Evolutionary conservation across 169 alveolate species (phyloP), one percentile per base, ranked within the genome.

Genomic region (Plasmodium malariae): DNA sequence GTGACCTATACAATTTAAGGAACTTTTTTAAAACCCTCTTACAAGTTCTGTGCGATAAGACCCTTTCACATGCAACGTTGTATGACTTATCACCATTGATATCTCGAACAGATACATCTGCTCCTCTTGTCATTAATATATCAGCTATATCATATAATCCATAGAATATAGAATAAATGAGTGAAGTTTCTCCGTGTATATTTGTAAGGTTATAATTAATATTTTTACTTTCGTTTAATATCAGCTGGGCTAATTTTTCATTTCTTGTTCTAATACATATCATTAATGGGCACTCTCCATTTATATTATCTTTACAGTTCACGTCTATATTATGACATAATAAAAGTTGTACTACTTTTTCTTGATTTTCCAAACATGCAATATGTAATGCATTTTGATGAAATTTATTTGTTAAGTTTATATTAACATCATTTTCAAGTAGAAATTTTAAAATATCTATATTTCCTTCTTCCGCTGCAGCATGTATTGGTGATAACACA

Each of bases 241-340:
- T 92, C 21, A 92, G 88, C 60, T 63, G 19, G 11, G 96, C 97
- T 67, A 96, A 60, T 9, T 68, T 80, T 74, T 95, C 97, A 70
- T 96, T 96, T 30, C 98, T 88, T 65, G 96, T 80, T 1, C 96
- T 92, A 51, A 96, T 95, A 43, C 95, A 91, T n/a, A 95, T 91
- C 95, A 96, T 95, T 32, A 96, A 80, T 28, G 98, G 97, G 36
- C 96, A 93, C 70, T 96, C 98, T 14, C 96, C 97, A 74, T 89
- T 90, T 4, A 91, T 74, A 65, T 90, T 87, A 59, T 94, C 97
- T 51, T 89, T 92, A 11, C 89, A 70, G 72, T 95, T 94, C 9
- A 89, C 91, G 51, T 91, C 80, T 5, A 92, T 85, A 28, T 87
- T 78, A 72, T 59, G 26, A n/a, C 36, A 26, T 32, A 94, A 68